phyloP scores from a whole-genome alignment of 257 asterid species.

The Avicennia marina region DNA sequence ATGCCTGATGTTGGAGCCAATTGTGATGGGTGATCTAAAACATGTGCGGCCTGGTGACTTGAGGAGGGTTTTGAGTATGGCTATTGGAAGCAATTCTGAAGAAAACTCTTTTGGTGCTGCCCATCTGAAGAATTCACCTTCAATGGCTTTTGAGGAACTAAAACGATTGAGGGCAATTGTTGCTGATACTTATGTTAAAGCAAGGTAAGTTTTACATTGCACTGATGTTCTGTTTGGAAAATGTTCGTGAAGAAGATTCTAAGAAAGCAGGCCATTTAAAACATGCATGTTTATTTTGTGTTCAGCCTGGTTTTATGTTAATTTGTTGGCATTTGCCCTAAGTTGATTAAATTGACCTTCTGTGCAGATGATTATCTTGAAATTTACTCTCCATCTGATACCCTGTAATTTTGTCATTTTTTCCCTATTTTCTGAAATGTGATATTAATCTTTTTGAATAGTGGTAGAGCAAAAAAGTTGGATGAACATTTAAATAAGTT shows the following conservation, averaged over 20 bases:
- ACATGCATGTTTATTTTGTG: not conserved
- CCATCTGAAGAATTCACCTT: conserved; percentile 64
- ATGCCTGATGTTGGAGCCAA: conserved; percentile 65
- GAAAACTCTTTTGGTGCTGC: conserved; percentile 56
- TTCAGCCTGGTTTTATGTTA: not conserved
- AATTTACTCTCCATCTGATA: not conserved
- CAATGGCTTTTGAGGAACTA: conserved; percentile 60
- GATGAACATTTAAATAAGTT: conserved; percentile 70
- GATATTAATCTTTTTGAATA: conserved; percentile 32
- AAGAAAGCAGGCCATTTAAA: not conserved
- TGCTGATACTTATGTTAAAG: conserved; percentile 58
- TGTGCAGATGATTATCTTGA: not conserved
- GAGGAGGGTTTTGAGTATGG: conserved; percentile 57
- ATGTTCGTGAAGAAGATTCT: not conserved
- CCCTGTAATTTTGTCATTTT: conserved; percentile 2
- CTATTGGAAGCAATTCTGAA: conserved; percentile 62
- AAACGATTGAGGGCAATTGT: conserved; percentile 55
- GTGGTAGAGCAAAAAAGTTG: conserved; percentile 75
- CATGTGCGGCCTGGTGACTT: conserved; percentile 45
- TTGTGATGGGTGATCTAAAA: conserved; percentile 50
- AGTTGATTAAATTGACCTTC: not conserved
- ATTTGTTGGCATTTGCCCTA: not conserved
- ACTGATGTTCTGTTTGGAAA: conserved; percentile 5
- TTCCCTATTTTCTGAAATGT: conserved; percentile 19
- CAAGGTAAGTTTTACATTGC: conserved; percentile 50